Evolutionary conservation across 1,284 basidiomycete genomes (phyloP).

Genomic region (Grifola frondosa): DNA sequence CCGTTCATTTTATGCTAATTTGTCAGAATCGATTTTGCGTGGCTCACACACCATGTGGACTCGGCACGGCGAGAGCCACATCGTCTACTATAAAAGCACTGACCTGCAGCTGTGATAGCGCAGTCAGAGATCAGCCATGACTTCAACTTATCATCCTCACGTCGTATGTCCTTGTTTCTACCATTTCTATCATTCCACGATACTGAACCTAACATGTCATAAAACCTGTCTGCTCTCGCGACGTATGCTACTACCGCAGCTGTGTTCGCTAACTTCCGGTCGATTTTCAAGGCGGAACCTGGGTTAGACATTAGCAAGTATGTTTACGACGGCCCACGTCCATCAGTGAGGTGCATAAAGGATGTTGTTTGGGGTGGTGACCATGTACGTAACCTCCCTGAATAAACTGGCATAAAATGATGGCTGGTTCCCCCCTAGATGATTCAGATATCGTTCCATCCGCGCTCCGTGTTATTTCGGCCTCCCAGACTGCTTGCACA

Average conservation of each 20-base stretch:
- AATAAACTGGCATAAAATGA: too few species aligned
- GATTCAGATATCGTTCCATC: constrained; percentile 25
- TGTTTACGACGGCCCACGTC: too few species aligned
- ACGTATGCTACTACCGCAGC: neutral
- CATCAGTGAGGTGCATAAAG: neutral
- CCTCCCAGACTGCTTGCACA: constrained; percentile 24
- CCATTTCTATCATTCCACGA: too few species aligned
- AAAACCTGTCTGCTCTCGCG: neutral
- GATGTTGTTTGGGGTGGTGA: constrained; percentile 6
- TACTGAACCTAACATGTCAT: too few species aligned
- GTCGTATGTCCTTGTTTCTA: neutral
- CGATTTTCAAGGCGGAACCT: too few species aligned
- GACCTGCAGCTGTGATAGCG: neutral
- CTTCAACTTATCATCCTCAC: neutral
- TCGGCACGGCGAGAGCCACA: too few species aligned
- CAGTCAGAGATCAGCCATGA: neutral
- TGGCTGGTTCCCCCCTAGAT: too few species aligned
- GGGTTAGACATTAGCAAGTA: too few species aligned
- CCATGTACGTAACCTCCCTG: neutral
- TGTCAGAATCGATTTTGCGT: too few species aligned
- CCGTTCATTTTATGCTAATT: too few species aligned
- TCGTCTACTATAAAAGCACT: too few species aligned
- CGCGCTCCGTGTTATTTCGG: constrained; percentile 20
- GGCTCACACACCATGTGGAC: too few species aligned
- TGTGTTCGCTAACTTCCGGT: neutral